Evolutionary conservation across 345 rosid genomes (phyloP).

Genomic region (Salix arbutifolia): DNA sequence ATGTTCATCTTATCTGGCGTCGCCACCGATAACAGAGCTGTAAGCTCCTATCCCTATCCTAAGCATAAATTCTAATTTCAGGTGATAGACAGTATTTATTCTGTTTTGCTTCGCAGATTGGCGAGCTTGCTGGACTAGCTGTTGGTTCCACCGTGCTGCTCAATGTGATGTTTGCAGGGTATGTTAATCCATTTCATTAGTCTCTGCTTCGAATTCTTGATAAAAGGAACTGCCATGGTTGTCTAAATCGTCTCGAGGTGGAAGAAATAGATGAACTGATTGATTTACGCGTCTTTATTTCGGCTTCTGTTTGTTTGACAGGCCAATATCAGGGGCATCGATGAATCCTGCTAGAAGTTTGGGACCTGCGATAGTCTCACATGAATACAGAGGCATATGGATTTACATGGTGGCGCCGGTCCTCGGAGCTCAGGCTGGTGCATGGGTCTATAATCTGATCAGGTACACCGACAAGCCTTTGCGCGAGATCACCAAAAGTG

Average conservation of each 20-base stretch:
- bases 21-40: conserved; percentile 91
- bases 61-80: background rate
- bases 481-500: conserved; percentile 28
- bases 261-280: background rate
- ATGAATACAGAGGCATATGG: conserved; percentile 61
- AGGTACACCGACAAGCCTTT: conserved; percentile 79
- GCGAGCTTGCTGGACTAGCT: conserved; percentile 93
- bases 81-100: background rate
- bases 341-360: conserved; percentile 88
- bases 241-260: background rate
- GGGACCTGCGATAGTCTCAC: conserved; percentile 77
- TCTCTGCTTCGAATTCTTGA: background rate
- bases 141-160: conserved; percentile 81
- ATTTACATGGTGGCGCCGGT: conserved; percentile 54
- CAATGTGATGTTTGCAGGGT: conserved; percentile 90
- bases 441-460: conserved; percentile 66
- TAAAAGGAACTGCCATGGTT: background rate
- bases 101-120: conserved; percentile 46
- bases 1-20: conserved; percentile 88
- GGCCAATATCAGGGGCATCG: conserved; percentile 80
- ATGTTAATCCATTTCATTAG: conserved; percentile 5
- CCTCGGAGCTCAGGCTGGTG: conserved; percentile 72
- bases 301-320: conserved; percentile 7
- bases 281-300: background rate
- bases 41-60: conserved; percentile 28